Conservation (phyloP, 2,329 filamentous ascomycete species). For the Fusarium sp. region DNA sequence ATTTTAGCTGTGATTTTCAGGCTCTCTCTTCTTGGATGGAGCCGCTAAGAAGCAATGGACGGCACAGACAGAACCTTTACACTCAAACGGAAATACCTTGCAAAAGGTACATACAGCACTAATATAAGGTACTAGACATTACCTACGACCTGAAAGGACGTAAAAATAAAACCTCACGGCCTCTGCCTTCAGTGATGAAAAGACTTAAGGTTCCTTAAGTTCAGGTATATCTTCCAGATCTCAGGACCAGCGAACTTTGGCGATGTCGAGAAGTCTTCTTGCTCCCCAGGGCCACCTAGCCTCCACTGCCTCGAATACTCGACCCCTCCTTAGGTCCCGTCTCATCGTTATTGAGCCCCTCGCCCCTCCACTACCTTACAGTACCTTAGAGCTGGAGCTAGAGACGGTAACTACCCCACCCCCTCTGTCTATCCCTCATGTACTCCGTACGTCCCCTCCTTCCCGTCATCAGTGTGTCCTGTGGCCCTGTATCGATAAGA, state of each 20-base stretch:
- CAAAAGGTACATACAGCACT: background rate
- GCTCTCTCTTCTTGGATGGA: background rate
- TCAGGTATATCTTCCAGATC: background rate
- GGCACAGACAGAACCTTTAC: background rate
- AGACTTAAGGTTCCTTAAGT: background rate
- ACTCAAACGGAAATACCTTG: background rate
- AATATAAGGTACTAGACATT: background rate
- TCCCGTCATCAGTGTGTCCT: constrained; percentile 31
- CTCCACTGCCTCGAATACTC: background rate
- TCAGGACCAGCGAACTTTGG: background rate
- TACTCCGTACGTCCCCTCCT: constrained; percentile 30
- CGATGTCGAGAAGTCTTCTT: background rate
- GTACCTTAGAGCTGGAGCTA: background rate
- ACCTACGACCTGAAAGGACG: background rate
- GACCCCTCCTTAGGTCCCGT: background rate
- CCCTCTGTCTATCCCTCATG: constrained; percentile 17
- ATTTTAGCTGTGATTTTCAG: background rate
- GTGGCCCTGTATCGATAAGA: constrained; percentile 36
- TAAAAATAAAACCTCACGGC: background rate
- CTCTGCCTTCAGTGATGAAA: background rate
- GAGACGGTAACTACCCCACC: constrained; percentile 19
- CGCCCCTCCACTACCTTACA: background rate
- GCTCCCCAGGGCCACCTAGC: background rate
- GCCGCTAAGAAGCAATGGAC: background rate
- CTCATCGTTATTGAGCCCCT: constrained; percentile 3